Conservation (phyloP, 768 basidiomycete genomes). For the Pulveroboletus frians region DNA sequence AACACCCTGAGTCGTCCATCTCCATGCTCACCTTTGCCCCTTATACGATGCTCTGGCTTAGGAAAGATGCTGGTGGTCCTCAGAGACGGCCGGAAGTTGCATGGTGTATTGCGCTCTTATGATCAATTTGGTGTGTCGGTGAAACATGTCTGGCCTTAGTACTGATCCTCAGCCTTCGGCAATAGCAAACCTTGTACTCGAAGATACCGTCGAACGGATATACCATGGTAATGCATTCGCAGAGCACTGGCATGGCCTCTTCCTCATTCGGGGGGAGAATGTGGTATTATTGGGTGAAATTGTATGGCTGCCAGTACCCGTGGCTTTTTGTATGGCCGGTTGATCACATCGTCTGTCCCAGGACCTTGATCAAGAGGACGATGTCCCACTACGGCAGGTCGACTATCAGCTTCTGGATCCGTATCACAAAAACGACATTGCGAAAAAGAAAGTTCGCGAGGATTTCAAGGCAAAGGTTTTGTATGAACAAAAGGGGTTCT, state of each 20-base stretch:
- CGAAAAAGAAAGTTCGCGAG: slow-evolving; percentile 73
- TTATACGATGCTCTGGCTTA: slow-evolving; percentile 34
- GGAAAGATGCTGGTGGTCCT: slow-evolving; percentile 99
- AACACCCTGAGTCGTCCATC: slow-evolving; percentile 39
- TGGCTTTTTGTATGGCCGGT: slow-evolving; percentile 1
- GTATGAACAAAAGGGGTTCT: slow-evolving; percentile 83
- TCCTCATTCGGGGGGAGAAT: slow-evolving; percentile 96
- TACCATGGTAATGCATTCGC: slow-evolving; percentile 86
- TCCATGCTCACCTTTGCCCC: slow-evolving; percentile 36
- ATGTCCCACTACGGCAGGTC: slow-evolving; percentile 70
- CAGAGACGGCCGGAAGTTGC: slow-evolving; percentile 92
- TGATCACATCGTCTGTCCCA: slow-evolving; percentile 28
- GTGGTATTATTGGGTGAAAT: slow-evolving; percentile 97
- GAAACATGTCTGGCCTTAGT: neutral
- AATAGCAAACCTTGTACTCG: slow-evolving; percentile 93
- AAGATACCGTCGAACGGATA: slow-evolving; percentile 93
- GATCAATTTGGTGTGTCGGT: slow-evolving; percentile 88
- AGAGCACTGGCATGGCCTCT: slow-evolving; percentile 83
- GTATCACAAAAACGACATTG: slow-evolving; percentile 69
- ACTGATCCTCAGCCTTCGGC: slow-evolving; percentile 4
- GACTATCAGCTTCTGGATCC: slow-evolving; percentile 66
- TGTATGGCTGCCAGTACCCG: slow-evolving; percentile 45
- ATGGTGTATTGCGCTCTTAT: slow-evolving; percentile 94
- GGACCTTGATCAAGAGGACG: slow-evolving; percentile 93
- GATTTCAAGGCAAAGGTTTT: slow-evolving; percentile 78